These are phyloP conservation scores for Rhizomucor miehei DNA, from an alignment of 371 early-diverging fungal genomes.

Conservation along the genomic window DNA sequence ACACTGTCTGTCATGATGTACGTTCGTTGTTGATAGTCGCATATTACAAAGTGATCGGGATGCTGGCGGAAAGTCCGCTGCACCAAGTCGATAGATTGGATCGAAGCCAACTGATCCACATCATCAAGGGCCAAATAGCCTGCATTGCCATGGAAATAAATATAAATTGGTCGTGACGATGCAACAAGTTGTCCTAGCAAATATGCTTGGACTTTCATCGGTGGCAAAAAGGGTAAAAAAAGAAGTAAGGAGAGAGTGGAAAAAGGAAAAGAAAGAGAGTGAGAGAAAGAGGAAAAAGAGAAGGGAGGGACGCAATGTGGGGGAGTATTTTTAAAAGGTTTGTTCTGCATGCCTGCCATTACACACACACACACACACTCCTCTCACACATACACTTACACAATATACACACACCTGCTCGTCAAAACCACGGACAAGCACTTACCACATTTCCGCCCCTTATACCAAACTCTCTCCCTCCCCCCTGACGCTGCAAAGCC, in stretches of 20 bases:
- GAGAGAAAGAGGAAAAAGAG: constrained; percentile 5
- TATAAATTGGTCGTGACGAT: constrained; percentile 6
- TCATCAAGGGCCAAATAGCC: constrained; percentile 3
- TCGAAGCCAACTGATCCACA: neutral
- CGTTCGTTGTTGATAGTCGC: constrained; percentile 7
- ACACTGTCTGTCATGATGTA: constrained; percentile 17
- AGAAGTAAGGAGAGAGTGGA: constrained; percentile 1
- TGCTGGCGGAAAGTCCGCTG: constrained; percentile 4
- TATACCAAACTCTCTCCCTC: too few species aligned
- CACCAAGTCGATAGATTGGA: neutral
- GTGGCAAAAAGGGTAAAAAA: neutral
- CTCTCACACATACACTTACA: neutral
- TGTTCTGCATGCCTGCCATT: too few species aligned
- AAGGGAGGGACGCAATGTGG: neutral
- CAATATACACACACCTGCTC: neutral
- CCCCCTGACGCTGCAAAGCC: too few species aligned
- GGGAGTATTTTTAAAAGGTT: neutral
- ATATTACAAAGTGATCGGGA: constrained; percentile 13
- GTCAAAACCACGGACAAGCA: neutral
- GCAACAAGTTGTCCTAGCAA: constrained; percentile 1
- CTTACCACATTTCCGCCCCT: too few species aligned
- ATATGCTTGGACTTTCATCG: constrained; percentile 9
- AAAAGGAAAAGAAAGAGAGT: constrained; percentile 10
- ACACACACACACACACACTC: neutral
- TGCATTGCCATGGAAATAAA: constrained; percentile 10